phyloP scores from a whole-genome alignment of 2,329 filamentous ascomycete species.

The Rhinocladiella mackenziei region DNA sequence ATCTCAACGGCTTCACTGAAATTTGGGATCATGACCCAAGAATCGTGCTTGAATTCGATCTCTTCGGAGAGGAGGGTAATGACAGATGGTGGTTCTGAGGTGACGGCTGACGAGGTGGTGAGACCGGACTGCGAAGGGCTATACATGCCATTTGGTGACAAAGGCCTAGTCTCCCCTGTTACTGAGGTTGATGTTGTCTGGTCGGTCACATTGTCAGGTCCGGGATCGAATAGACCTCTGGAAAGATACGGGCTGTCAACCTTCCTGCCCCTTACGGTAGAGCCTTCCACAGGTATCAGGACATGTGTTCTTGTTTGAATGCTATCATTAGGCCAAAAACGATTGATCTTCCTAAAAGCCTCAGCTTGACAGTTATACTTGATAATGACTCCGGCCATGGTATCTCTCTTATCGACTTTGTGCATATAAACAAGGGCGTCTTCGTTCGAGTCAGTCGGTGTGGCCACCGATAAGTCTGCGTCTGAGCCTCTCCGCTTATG shows the following conservation, averaged over 20 bases:
- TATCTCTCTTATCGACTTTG: conserved; percentile 75
- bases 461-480: conserved; percentile 33
- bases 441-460: conserved; percentile 50
- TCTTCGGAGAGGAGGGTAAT: conserved; percentile 42
- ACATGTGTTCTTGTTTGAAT: conserved; percentile 80
- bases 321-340: conserved; percentile 90
- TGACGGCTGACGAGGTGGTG: conserved; percentile 11
- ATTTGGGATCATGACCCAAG: conserved; percentile 79
- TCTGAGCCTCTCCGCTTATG: conserved; percentile 47
- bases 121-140: neutral
- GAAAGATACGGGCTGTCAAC: conserved; percentile 26
- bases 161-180: neutral
- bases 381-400: conserved; percentile 84
- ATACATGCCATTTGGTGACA: conserved; percentile 5
- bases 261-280: conserved; percentile 60
- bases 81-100: conserved; percentile 16
- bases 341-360: conserved; percentile 78
- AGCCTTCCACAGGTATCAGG: conserved; percentile 83
- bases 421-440: conserved; percentile 85
- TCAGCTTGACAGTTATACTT: conserved; percentile 84
- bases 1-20: conserved; percentile 73
- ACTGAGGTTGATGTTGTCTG: neutral
- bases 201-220: conserved; percentile 2
- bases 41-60: conserved; percentile 75
- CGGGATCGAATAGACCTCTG: conserved; percentile 18